Conservation (phyloP, 2,329 filamentous ascomycete genomes). For the Zasmidium angulare region DNA sequence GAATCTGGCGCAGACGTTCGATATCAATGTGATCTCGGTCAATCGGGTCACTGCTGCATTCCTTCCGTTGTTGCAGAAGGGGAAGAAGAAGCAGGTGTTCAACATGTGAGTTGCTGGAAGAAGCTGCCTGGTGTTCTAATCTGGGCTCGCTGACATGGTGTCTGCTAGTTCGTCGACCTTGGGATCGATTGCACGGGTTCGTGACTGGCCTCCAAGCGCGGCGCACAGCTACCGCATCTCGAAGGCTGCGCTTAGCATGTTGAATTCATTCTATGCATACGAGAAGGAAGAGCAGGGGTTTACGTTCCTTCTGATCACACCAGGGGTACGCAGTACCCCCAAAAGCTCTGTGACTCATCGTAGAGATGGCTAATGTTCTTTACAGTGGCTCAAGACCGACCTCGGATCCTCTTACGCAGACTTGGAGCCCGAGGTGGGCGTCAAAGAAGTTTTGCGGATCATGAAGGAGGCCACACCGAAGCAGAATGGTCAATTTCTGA, state of each 20-base stretch:
- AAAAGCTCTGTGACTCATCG: background rate
- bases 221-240: constrained; percentile 45
- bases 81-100: constrained; percentile 44
- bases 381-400: constrained; percentile 49
- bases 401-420: constrained; percentile 44
- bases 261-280: constrained; percentile 47
- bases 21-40: constrained; percentile 41
- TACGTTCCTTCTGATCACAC: constrained; percentile 43
- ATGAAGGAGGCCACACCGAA: constrained; percentile 43
- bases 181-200: constrained; percentile 41
- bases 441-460: constrained; percentile 43
- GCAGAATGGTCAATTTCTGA: constrained; percentile 51
- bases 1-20: constrained; percentile 5
- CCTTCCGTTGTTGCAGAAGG: constrained; percentile 39
- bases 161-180: constrained; percentile 42
- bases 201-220: constrained; percentile 24
- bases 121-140: too few species aligned
- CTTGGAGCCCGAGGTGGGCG: constrained; percentile 42
- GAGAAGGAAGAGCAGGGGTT: constrained; percentile 43
- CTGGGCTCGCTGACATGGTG: background rate
- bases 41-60: constrained; percentile 44
- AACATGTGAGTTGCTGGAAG: constrained; percentile 44
- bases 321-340: constrained; percentile 41
- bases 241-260: constrained; percentile 50
- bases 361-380: background rate